phyloP scores from a whole-genome alignment of 2,329 filamentous ascomycete species.

The Fusarium sulawesiense region DNA sequence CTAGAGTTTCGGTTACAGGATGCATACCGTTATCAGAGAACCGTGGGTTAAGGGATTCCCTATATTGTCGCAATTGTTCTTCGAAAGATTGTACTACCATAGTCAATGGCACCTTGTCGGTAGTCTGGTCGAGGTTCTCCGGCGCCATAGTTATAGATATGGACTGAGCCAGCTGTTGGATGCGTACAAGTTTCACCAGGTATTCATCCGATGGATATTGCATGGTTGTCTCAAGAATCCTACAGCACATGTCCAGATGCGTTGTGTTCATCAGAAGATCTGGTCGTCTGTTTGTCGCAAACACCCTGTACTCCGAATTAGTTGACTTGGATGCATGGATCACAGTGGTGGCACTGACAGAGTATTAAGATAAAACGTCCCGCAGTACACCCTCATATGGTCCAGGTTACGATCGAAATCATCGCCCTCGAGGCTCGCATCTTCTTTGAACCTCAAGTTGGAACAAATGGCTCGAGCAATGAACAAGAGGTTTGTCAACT shows the following conservation, averaged over 20 bases:
- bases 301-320: slow-evolving; percentile 48
- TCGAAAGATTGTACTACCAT: slow-evolving; percentile 58
- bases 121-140: slow-evolving; percentile 45
- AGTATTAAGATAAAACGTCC: slow-evolving; percentile 63
- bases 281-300: slow-evolving; percentile 59
- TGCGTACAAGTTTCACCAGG: slow-evolving; percentile 58
- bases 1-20: neutral
- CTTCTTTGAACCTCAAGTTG: slow-evolving; percentile 52
- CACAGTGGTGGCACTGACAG: slow-evolving; percentile 50
- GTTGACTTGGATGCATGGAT: neutral
- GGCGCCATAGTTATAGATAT: slow-evolving; percentile 56
- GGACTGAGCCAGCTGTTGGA: slow-evolving; percentile 61
- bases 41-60: slow-evolving; percentile 50
- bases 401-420: slow-evolving; percentile 52
- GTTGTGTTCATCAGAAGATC: slow-evolving; percentile 61
- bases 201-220: slow-evolving; percentile 59
- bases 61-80: slow-evolving; percentile 57
- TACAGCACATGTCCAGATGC: slow-evolving; percentile 58
- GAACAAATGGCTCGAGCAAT: slow-evolving; percentile 60
- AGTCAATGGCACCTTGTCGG: slow-evolving; percentile 54
- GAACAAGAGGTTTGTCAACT: slow-evolving; percentile 62
- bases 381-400: slow-evolving; percentile 60
- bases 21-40: slow-evolving; percentile 52
- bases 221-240: slow-evolving; percentile 55
- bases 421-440: slow-evolving; percentile 34